These are phyloP conservation scores for Solanum ossicruentum DNA, from an alignment of 257 asterid species.

Conservation along the genomic window DNA sequence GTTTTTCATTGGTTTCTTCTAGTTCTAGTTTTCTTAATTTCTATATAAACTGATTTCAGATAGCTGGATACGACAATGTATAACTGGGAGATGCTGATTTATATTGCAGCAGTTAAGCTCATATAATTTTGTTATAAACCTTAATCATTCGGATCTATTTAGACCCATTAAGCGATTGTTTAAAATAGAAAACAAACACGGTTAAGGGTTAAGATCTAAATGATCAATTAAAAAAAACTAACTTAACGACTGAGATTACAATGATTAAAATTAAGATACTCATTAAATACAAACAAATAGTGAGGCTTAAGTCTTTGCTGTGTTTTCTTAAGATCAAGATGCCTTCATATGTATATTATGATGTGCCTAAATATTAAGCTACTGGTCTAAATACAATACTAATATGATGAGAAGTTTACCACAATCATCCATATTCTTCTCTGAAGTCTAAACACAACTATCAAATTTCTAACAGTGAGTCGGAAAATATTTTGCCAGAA, in stretches of 20 bases:
- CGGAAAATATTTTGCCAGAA: background rate
- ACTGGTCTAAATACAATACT: too few species aligned
- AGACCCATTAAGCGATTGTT: background rate
- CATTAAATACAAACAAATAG: too few species aligned
- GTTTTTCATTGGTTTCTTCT: background rate
- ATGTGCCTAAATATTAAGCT: too few species aligned
- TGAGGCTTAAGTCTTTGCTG: too few species aligned
- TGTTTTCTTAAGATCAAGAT: too few species aligned
- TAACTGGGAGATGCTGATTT: background rate
- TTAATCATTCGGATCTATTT: background rate
- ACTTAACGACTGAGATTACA: too few species aligned
- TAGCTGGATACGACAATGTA: background rate
- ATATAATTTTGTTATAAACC: background rate
- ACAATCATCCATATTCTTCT: background rate
- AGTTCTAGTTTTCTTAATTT: background rate
- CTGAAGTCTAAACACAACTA: background rate
- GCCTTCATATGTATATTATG: too few species aligned
- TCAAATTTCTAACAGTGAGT: background rate
- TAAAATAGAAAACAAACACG: background rate
- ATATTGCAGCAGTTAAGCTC: background rate
- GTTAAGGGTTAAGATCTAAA: background rate
- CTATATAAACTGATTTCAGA: background rate
- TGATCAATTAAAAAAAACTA: too few species aligned
- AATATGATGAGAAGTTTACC: background rate
- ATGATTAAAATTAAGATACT: too few species aligned